Conservation (phyloP, 495 filamentous ascomycete genomes). For the Neurospora intermedia region DNA sequence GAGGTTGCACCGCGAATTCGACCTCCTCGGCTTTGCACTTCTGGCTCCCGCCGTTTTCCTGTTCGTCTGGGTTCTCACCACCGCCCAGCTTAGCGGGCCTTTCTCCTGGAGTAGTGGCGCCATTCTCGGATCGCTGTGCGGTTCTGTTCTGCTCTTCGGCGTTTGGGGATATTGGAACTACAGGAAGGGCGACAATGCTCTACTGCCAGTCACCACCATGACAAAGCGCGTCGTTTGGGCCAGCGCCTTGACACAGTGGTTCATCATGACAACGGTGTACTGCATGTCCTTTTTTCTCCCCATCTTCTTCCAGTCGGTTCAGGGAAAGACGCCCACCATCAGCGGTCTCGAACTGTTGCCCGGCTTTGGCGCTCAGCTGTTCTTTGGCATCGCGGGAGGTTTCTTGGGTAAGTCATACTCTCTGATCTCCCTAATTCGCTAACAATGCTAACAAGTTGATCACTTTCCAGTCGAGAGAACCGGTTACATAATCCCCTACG, state of each 20-base stretch:
- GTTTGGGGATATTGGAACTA: slow-evolving; percentile 51
- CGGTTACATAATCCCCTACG: slow-evolving; percentile 54
- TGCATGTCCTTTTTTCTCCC: slow-evolving; percentile 50
- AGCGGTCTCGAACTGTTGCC: slow-evolving; percentile 45
- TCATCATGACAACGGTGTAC: slow-evolving; percentile 47
- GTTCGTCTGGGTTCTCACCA: slow-evolving; percentile 52
- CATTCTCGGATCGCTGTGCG: slow-evolving; percentile 55
- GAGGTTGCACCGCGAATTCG: slow-evolving; percentile 45
- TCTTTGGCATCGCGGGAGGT: slow-evolving; percentile 43
- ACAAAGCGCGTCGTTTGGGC: slow-evolving; percentile 51
- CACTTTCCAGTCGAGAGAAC: background rate
- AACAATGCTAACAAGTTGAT: background rate
- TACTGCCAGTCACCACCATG: slow-evolving; percentile 55
- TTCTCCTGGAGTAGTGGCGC: slow-evolving; percentile 52
- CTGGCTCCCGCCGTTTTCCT: slow-evolving; percentile 50
- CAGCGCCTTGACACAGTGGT: slow-evolving; percentile 37
- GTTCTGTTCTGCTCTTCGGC: slow-evolving; percentile 46
- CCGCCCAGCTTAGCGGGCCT: slow-evolving; percentile 68
- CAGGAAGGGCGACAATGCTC: slow-evolving; percentile 52
- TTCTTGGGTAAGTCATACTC: slow-evolving; percentile 19
- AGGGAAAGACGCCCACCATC: slow-evolving; percentile 36
- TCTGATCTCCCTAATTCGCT: slow-evolving; percentile 19
- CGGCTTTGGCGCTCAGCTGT: slow-evolving; percentile 27
- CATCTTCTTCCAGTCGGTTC: slow-evolving; percentile 61
- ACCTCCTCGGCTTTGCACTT: slow-evolving; percentile 51